Conservation (phyloP, 1,284 basidiomycete genomes). For the Ceratobasidium sp. region DNA sequence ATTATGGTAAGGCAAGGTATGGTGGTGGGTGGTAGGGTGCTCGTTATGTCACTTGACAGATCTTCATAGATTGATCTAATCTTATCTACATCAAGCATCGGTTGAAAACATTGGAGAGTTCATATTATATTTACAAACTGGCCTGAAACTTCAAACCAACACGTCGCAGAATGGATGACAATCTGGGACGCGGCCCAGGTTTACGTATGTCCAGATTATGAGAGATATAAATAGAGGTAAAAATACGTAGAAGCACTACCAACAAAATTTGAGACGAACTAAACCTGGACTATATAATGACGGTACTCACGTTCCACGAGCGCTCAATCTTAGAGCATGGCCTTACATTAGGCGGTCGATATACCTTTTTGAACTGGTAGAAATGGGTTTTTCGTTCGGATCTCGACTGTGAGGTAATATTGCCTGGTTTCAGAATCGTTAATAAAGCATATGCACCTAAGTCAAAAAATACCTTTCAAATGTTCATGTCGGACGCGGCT, state of each 20-base stretch:
- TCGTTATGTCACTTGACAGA: background rate
- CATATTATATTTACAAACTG: slow-evolving; percentile 3
- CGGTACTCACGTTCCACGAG: background rate
- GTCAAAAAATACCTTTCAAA: background rate
- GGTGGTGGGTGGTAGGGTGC: no score
- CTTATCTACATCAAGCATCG: background rate
- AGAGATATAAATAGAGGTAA: background rate
- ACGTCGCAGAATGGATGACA: background rate
- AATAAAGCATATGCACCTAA: background rate
- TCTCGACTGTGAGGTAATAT: background rate
- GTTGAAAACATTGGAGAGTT: background rate
- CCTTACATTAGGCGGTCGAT: background rate
- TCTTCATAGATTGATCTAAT: background rate
- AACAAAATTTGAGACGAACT: background rate
- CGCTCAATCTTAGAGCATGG: background rate
- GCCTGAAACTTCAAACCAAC: no score
- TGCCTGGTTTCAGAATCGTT: background rate
- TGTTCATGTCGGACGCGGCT: background rate
- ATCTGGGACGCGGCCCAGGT: background rate
- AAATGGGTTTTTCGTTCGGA: background rate
- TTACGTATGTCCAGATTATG: background rate
- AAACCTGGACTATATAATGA: background rate
- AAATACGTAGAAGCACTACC: background rate
- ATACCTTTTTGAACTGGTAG: background rate
- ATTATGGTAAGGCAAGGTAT: no score